A percentile compares a stretch with the other conserved stretches of the same genome.
Evolutionary conservation across 2,329 filamentous ascomycete species (phyloP).

Genomic region (Arthrobotrys megalospora): DNA sequence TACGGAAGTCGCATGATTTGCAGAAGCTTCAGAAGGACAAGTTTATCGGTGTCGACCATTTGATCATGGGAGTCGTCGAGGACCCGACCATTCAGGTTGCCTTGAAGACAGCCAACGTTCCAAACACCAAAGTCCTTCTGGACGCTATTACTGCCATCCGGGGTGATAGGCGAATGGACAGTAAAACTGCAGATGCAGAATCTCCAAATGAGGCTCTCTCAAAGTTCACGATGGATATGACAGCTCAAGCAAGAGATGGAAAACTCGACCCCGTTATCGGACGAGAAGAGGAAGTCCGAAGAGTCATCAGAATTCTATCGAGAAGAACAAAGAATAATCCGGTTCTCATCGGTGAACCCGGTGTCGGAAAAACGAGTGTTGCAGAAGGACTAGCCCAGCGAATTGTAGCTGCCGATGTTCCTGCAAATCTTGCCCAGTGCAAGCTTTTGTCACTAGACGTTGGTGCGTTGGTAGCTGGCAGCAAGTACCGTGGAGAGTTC

Average conservation of each 20-base stretch:
- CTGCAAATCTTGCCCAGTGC: constrained; percentile 89
- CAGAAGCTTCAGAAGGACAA: constrained; percentile 98
- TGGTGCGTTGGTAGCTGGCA: constrained; percentile 92
- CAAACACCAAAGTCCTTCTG: constrained; percentile 90
- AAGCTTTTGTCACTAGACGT: constrained; percentile 95
- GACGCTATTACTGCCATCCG: constrained; percentile 92
- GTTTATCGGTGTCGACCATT: constrained; percentile 93
- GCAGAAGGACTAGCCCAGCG: constrained; percentile 95
- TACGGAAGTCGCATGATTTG: constrained; percentile 87
- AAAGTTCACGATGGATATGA: constrained; percentile 99
- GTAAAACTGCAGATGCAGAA: constrained; percentile 94
- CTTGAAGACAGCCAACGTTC: constrained; percentile 88
- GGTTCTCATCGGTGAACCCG: constrained; percentile 95
- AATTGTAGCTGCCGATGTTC: constrained; percentile 96
- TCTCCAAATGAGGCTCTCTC: constrained; percentile 89
- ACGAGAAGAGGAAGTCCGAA: constrained; percentile 92
- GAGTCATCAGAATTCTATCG: constrained; percentile 91
- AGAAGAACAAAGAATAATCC: constrained; percentile 98
- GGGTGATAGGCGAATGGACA: constrained; percentile 93
- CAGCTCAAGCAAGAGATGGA: constrained; percentile 92
- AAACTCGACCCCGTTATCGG: constrained; percentile 99
- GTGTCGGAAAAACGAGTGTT: constrained; percentile 98
- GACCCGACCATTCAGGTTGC: constrained; percentile 81
- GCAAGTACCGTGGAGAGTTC: constrained; percentile 98
- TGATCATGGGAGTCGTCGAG: constrained; percentile 87